phyloP scores from a whole-genome alignment of 441 rosid genomes.

The Hura crepitans region DNA sequence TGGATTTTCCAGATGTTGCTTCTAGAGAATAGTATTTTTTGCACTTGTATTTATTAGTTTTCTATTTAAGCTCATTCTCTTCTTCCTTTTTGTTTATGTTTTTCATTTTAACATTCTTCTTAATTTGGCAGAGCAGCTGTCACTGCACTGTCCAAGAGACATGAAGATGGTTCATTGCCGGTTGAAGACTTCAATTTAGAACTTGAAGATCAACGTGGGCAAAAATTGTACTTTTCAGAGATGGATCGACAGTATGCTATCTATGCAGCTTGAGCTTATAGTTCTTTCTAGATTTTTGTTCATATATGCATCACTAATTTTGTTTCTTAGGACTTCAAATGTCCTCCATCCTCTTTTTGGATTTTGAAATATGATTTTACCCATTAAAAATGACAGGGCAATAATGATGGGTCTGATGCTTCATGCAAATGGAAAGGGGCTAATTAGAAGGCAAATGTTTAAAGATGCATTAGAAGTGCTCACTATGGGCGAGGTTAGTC shows the following conservation, averaged over 20 bases:
- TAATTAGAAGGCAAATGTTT: conserved; percentile 52
- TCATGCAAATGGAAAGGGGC: conserved; percentile 66
- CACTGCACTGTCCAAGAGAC: conserved; percentile 66
- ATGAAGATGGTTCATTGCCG: conserved; percentile 71
- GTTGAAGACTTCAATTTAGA: conserved; percentile 64
- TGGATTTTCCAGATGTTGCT: conserved; percentile 2
- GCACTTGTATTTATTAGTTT: background rate
- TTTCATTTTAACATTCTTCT: conserved; percentile 15
- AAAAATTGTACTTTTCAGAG: conserved; percentile 54
- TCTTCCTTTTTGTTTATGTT: background rate
- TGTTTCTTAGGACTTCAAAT: background rate
- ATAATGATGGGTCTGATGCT: conserved; percentile 84
- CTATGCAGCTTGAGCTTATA: conserved; percentile 6
- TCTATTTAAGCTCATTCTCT: background rate
- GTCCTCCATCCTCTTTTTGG: background rate
- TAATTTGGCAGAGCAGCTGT: conserved; percentile 62
- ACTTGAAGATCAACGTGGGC: conserved; percentile 81
- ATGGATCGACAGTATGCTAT: conserved; percentile 63
- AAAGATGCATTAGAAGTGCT: conserved; percentile 80
- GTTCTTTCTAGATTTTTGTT: conserved; percentile 4
- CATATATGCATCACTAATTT: background rate
- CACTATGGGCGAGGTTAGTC: conserved; percentile 77
- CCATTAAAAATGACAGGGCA: conserved; percentile 45
- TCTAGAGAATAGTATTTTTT: background rate
- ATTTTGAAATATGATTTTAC: conserved; percentile 4